Conservation (phyloP, 2,329 filamentous ascomycete species). For the Fusarium neocosmosporiellum region DNA sequence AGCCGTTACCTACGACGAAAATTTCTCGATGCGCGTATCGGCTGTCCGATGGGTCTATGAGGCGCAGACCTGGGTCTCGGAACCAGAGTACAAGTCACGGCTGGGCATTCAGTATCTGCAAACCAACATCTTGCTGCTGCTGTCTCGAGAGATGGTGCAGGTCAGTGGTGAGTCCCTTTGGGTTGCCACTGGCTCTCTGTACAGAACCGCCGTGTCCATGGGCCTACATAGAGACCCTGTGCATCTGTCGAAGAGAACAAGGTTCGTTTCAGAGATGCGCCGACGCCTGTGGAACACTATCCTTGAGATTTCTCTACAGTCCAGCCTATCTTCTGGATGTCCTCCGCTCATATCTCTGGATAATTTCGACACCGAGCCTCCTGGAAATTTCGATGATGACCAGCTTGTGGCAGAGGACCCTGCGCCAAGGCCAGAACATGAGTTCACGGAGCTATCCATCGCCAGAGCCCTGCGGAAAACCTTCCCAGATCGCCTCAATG, state of each 20-base stretch:
- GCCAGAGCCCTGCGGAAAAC: constrained; percentile 56
- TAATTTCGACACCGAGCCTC: constrained; percentile 62
- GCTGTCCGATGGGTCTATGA: constrained; percentile 69
- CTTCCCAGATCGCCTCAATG: constrained; percentile 56
- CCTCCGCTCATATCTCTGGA: constrained; percentile 56
- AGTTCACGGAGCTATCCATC: constrained; percentile 55
- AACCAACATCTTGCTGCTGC: constrained; percentile 54
- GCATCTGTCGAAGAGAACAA: constrained; percentile 49
- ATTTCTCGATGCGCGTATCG: constrained; percentile 59
- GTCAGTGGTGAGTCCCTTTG: constrained; percentile 60
- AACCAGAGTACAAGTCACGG: constrained; percentile 63
- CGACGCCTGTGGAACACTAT: constrained; percentile 65
- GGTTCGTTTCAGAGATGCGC: constrained; percentile 58
- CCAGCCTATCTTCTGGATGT: constrained; percentile 58
- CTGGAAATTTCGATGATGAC: constrained; percentile 63
- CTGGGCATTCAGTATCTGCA: constrained; percentile 65
- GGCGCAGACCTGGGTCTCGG: constrained; percentile 64
- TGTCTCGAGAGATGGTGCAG: constrained; percentile 53
- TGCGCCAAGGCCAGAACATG: constrained; percentile 45
- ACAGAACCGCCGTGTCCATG: constrained; percentile 61
- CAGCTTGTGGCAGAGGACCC: constrained; percentile 52
- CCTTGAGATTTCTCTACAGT: constrained; percentile 58
- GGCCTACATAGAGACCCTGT: constrained; percentile 63
- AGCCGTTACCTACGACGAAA: constrained; percentile 60
- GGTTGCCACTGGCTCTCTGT: constrained; percentile 57